Evolutionary conservation across 768 basidiomycete genomes (phyloP), one percentile per base, ranked within the genome.

Genomic region (Boletus sensibilis): DNA sequence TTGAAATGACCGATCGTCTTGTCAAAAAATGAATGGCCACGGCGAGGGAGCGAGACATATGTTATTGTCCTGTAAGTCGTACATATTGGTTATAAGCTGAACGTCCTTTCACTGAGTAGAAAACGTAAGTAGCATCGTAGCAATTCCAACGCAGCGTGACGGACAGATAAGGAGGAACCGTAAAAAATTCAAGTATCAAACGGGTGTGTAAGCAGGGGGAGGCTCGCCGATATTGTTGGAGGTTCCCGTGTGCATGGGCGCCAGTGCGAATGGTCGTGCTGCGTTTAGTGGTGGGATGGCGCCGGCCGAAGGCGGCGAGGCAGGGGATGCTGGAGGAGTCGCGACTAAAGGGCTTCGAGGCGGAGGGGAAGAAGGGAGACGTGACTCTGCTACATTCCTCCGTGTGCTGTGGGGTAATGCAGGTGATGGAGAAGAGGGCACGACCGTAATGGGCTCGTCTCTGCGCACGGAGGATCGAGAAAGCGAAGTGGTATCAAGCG

Each of bases 121-220:
- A 23, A 27, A 33, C 14, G 11, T 18, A 25, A 35, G 35, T 12
- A 49, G 20, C 1, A 53, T 25, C 46, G 6, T 11, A 11, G 33
- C 11, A 23, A 13, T 33, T 21, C 35, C 38, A 35, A 34, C n/a
- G 16, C 4, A 27, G 5, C 57, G 1, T 9, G 38, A 16, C 18
- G 20, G 20, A 44, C 7, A 18, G 21, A 51, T 11, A 42, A 16
- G 41, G 10, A 21, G 4, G 11, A 34, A 44, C n/a, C 20, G 1
- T 38, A 48, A 20, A 31, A 21, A 34, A 29, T 8, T 1, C 46
- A 20, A 1, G 3, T n/a, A 14, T 70, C 29, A 61, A 2, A 59
- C 4, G 14, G 61, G 60, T 20, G 68, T 72, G 13, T 70, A 70
- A 29, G 70, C 64, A 13, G 68, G 68, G 12, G 68, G 68, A 29